These are phyloP conservation scores for Tinospora cordifolia DNA, from an alignment of 164 flowering plant genomes.

Conservation along the genomic window DNA sequence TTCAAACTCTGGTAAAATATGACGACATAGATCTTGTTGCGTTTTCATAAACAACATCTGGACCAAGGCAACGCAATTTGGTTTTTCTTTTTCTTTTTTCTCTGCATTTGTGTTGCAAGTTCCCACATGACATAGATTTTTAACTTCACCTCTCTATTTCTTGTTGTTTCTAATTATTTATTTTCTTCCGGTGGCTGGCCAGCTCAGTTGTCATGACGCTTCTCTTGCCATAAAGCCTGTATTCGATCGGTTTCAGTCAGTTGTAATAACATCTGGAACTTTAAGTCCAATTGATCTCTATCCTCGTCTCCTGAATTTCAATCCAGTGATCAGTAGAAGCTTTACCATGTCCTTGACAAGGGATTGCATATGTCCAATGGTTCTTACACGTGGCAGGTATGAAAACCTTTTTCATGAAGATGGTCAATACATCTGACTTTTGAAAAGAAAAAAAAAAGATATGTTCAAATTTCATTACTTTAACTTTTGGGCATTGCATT, in stretches of 20 bases:
- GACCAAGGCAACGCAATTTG: background rate
- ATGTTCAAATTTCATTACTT: too few species aligned
- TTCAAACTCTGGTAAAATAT: too few species aligned
- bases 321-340: constrained; percentile 95
- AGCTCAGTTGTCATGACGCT: constrained; percentile 99
- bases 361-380: constrained; percentile 99
- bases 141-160: background rate
- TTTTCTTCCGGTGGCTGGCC: constrained; percentile 18
- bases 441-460: too few species aligned
- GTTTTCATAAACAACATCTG: too few species aligned
- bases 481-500: background rate
- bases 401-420: constrained; percentile 2
- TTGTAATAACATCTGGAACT: constrained; percentile 96
- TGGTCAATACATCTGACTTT: background rate
- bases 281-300: constrained; percentile 95
- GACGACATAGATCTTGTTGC: too few species aligned
- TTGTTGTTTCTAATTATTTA: background rate
- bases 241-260: constrained; percentile 92
- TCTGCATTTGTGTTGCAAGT: background rate
- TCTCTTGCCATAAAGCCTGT: constrained; percentile 98
- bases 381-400: constrained; percentile 98
- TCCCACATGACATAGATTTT: background rate
- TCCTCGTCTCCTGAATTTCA: constrained; percentile 91
- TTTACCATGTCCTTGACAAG: constrained; percentile 95
- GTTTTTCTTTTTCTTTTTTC: background rate